Evolutionary conservation across 352 stramenopile species (phyloP).

Genomic region (Pythium monospermum): DNA sequence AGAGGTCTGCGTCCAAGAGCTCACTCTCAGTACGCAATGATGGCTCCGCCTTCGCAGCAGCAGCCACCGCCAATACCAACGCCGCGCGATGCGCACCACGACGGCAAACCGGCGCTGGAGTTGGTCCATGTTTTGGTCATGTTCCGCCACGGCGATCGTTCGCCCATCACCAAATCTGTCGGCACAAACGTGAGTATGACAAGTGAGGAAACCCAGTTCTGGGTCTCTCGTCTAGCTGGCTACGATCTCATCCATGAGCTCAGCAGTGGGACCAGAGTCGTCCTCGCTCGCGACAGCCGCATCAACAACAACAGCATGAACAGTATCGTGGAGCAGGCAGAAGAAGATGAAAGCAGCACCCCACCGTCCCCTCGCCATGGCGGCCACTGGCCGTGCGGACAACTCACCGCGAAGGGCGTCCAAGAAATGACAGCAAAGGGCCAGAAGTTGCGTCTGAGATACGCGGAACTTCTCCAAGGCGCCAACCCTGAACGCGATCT

Average conservation of each 20-base stretch:
- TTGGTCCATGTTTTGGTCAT: slow-evolving; percentile 64
- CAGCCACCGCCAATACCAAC: too few species aligned
- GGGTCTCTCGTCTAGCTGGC: slow-evolving; percentile 45
- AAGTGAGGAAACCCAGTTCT: slow-evolving; percentile 47
- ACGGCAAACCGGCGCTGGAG: slow-evolving; percentile 18
- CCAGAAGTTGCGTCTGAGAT: slow-evolving; percentile 32
- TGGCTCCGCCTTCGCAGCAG: too few species aligned
- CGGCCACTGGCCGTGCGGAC: slow-evolving; percentile 63
- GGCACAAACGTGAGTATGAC: slow-evolving; percentile 40
- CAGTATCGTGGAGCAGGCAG: neutral
- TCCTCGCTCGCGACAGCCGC: slow-evolving; percentile 15
- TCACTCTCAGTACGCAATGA: too few species aligned
- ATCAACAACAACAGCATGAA: neutral
- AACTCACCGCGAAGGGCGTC: slow-evolving; percentile 66
- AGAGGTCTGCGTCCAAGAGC: too few species aligned
- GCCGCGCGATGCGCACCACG: neutral
- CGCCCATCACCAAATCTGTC: slow-evolving; percentile 59
- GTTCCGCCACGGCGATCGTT: slow-evolving; percentile 76
- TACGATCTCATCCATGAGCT: slow-evolving; percentile 39
- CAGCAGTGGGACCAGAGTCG: slow-evolving; percentile 40
- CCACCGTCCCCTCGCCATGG: slow-evolving; percentile 45
- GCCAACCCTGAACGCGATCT: slow-evolving; percentile 35
- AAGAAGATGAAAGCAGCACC: neutral
- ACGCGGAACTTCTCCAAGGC: slow-evolving; percentile 31
- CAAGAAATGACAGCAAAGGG: slow-evolving; percentile 58